These are phyloP conservation scores for Noccaea caerulescens DNA, from an alignment of 345 rosid species.

Conservation along the genomic window DNA sequence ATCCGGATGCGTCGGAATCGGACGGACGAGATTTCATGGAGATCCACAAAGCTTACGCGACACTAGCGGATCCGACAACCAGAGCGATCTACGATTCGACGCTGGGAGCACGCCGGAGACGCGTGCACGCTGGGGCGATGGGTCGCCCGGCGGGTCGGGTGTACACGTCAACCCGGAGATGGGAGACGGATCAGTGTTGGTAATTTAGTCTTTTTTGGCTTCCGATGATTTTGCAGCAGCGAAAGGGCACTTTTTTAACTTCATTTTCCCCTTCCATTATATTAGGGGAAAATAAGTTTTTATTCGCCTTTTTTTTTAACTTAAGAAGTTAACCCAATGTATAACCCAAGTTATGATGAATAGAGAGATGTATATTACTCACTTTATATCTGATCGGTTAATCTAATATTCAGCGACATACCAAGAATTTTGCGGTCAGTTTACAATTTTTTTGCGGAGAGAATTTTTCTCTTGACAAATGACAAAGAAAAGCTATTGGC, in stretches of 20 bases:
- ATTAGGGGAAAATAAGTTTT: conserved; percentile 17
- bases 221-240: conserved; percentile 23
- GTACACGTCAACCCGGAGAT: conserved; percentile 56
- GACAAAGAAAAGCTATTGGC: not conserved
- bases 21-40: conserved; percentile 68
- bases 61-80: conserved; percentile 72
- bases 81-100: conserved; percentile 74
- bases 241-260: conserved; percentile 33
- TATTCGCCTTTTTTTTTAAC: too few species aligned
- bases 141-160: conserved; percentile 36
- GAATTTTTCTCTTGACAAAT: not conserved
- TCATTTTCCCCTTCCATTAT: conserved; percentile 18
- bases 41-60: conserved; percentile 74
- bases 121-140: conserved; percentile 42
- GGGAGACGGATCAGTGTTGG: conserved; percentile 99
- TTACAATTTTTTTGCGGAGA: not conserved
- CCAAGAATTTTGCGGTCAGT: not conserved
- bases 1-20: conserved; percentile 61
- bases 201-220: conserved; percentile 31
- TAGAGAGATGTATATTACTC: conserved; percentile 29
- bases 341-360: conserved; percentile 4
- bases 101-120: conserved; percentile 40
- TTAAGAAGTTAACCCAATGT: conserved; percentile 28
- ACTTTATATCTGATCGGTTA: too few species aligned
- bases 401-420: not conserved